phyloP scores from a whole-genome alignment of 169 alveolate genomes.

The Plasmodium knowlesi region DNA sequence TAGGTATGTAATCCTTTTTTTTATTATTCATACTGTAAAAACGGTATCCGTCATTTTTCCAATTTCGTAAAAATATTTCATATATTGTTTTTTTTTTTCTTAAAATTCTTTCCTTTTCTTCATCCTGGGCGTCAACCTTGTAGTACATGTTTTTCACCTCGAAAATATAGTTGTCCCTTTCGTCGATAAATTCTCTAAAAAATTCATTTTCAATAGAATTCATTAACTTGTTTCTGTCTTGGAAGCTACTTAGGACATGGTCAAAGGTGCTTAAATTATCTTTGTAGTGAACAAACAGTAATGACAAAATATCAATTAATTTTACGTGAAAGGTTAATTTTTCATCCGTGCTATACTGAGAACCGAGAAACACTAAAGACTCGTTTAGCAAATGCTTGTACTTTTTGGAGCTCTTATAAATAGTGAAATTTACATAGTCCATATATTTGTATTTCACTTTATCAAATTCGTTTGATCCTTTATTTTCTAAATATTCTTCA shows the following conservation, averaged over 20 bases:
- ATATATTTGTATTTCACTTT: conserved; percentile 44
- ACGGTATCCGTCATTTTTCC: conserved; percentile 67
- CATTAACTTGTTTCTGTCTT: conserved; percentile 63
- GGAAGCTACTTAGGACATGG: conserved; percentile 63
- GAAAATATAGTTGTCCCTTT: conserved; percentile 41
- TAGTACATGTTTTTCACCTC: conserved; percentile 27
- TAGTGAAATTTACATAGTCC: conserved; percentile 56
- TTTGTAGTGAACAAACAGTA: conserved; percentile 33
- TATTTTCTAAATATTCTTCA: conserved; percentile 15
- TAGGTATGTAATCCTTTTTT: conserved; percentile 25
- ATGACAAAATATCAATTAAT: conserved; percentile 60
- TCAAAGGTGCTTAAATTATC: conserved; percentile 59
- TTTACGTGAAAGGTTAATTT: conserved; percentile 41
- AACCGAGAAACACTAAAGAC: conserved; percentile 51
- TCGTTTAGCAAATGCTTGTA: conserved; percentile 45
- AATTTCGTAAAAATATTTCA: conserved; percentile 46
- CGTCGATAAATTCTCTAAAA: conserved; percentile 54
- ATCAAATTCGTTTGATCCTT: conserved; percentile 61
- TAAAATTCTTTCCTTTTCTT: conserved; percentile 29
- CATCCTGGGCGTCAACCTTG: not conserved
- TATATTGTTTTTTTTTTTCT: conserved; percentile 50
- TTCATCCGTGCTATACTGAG: conserved; percentile 60
- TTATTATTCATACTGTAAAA: conserved; percentile 42
- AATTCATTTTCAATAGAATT: conserved; percentile 65
- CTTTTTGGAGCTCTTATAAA: conserved; percentile 29